Conservation (phyloP, 192 early-diverging fungal genomes). For the Dissophora globulifera region DNA sequence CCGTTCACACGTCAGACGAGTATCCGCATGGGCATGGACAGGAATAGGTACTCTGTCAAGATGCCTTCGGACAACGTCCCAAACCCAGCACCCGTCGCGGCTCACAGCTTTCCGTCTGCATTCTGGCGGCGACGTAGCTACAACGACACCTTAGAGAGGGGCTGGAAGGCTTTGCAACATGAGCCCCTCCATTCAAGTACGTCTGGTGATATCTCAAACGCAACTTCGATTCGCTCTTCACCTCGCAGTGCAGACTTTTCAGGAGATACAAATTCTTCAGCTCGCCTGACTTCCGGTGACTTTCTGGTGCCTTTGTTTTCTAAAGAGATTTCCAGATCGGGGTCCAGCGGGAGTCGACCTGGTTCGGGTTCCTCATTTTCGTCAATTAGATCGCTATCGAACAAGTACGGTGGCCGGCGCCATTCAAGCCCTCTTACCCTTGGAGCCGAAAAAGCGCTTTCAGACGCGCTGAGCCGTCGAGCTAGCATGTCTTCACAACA, state of each 20-base stretch:
- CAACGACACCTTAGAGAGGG: slow-evolving; percentile 27
- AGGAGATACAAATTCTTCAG: background rate
- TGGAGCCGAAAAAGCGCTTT: slow-evolving; percentile 7
- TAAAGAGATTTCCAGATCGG: background rate
- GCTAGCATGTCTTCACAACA: slow-evolving; percentile 22
- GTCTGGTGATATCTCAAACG: background rate
- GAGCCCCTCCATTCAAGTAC: background rate
- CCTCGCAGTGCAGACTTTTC: slow-evolving; percentile 20
- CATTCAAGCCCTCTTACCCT: slow-evolving; percentile 44
- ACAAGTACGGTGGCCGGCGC: background rate
- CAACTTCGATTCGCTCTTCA: slow-evolving; percentile 9
- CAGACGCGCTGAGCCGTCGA: slow-evolving; percentile 10
- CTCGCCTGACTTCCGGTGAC: slow-evolving; percentile 26
- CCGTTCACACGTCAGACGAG: slow-evolving; percentile 39
- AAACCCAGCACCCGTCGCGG: background rate
- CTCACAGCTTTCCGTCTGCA: background rate
- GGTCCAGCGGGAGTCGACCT: slow-evolving; percentile 7
- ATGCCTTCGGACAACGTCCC: slow-evolving; percentile 32
- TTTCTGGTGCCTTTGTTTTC: slow-evolving; percentile 24
- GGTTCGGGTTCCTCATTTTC: background rate
- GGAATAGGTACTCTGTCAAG: slow-evolving; percentile 38
- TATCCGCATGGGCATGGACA: slow-evolving; percentile 40
- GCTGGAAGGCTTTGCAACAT: slow-evolving; percentile 19
- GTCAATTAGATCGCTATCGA: background rate
- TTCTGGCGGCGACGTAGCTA: slow-evolving; percentile 44